Conservation (phyloP, 129 eudicot genomes). For the Deinandra increscens region DNA sequence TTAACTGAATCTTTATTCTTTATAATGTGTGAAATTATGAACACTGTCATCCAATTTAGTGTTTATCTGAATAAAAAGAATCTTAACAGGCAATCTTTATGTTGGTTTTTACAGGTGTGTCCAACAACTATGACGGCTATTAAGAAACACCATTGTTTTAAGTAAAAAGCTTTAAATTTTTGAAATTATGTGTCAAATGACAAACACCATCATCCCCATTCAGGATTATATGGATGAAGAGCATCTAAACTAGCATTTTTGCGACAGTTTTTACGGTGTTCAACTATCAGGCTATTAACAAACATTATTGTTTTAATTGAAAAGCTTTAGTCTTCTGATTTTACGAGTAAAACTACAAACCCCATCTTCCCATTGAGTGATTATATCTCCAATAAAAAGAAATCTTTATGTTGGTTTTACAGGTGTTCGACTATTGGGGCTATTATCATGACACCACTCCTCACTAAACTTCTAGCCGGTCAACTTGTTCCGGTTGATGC, state of each 20-base stretch:
- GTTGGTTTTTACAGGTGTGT: slow-evolving; percentile 58
- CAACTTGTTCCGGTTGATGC: slow-evolving; percentile 99
- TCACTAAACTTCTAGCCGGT: slow-evolving; percentile 94
- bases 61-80: background rate
- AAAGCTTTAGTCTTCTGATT: background rate
- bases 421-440: slow-evolving; percentile 98
- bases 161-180: no score
- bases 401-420: slow-evolving; percentile 28
- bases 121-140: slow-evolving; percentile 84
- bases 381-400: slow-evolving; percentile 2
- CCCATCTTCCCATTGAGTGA: background rate
- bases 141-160: slow-evolving; percentile 66
- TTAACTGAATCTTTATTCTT: background rate
- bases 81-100: slow-evolving; percentile 10
- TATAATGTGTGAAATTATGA: no score
- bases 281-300: background rate
- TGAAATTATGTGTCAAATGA: no score
- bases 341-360: background rate
- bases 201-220: background rate
- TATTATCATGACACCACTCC: slow-evolving; percentile 93
- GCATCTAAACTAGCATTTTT: background rate
- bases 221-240: no score
- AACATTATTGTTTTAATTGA: background rate
- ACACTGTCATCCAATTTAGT: background rate
- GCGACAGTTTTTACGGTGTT: background rate